Evolutionary conservation across 164 flowering plant genomes (phyloP).

Genomic region (Dillenia suffruticosa): DNA sequence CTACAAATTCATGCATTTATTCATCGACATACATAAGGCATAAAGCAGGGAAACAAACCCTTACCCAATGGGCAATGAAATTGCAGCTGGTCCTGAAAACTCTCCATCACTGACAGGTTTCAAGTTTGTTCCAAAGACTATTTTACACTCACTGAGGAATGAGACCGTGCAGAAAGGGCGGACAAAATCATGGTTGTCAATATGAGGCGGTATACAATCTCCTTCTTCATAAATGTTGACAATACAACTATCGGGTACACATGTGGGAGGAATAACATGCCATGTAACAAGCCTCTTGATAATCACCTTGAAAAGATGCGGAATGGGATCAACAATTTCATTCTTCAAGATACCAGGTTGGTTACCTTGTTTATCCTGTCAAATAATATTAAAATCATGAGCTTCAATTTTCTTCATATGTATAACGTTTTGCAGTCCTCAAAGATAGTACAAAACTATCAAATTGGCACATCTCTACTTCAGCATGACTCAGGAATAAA

Average conservation of each 20-base stretch:
- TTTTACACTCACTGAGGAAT: slow-evolving; percentile 84
- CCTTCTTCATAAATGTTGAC: slow-evolving; percentile 94
- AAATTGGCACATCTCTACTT: too few relatives aligned
- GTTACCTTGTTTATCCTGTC: slow-evolving; percentile 86
- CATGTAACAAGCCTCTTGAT: slow-evolving; percentile 78
- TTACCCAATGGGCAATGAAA: slow-evolving; percentile 91
- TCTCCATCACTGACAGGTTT: slow-evolving; percentile 64
- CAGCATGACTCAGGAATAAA: too few relatives aligned
- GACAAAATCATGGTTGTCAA: slow-evolving; percentile 89
- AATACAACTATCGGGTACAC: slow-evolving; percentile 94
- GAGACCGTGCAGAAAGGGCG: slow-evolving; percentile 96
- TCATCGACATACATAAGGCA: too few relatives aligned
- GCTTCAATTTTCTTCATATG: neutral
- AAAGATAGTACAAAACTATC: too few relatives aligned
- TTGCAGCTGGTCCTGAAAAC: slow-evolving; percentile 56
- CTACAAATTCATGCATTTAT: too few relatives aligned
- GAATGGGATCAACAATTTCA: slow-evolving; percentile 75
- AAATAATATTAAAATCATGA: slow-evolving; percentile 3
- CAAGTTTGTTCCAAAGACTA: slow-evolving; percentile 73
- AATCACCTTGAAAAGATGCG: slow-evolving; percentile 77
- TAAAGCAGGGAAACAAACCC: slow-evolving; percentile 15
- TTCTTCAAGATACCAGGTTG: slow-evolving; percentile 80
- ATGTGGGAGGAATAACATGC: slow-evolving; percentile 87
- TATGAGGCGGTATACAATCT: slow-evolving; percentile 97
- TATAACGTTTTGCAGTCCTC: too few relatives aligned